Evolutionary conservation across 305 asterid species (phyloP).

Genomic region (Fraxinus dipetala): DNA sequence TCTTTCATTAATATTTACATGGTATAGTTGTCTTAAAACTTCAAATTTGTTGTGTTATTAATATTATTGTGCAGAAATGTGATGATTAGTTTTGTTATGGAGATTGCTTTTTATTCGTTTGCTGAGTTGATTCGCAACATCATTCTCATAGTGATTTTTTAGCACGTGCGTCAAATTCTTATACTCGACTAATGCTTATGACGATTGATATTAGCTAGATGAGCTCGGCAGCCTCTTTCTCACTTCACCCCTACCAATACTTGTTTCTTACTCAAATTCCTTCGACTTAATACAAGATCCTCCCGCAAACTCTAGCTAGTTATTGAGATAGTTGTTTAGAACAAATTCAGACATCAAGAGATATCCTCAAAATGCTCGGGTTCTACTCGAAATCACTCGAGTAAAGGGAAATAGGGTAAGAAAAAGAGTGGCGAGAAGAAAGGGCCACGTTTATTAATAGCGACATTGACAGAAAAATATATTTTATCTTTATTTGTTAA

Average conservation of each 20-base stretch:
- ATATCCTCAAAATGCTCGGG: neutral
- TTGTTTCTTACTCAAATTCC: neutral
- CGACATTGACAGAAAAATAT: neutral
- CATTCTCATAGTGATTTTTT: neutral
- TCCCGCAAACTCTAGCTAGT: neutral
- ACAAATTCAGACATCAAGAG: neutral
- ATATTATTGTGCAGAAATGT: constrained; percentile 10
- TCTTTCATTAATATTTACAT: neutral
- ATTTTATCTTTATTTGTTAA: neutral
- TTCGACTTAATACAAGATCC: neutral
- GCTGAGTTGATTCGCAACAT: too few relatives aligned
- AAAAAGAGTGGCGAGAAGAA: too few relatives aligned
- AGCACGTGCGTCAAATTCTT: neutral
- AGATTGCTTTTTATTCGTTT: neutral
- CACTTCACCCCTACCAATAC: neutral
- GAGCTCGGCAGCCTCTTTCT: neutral
- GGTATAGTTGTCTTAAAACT: neutral
- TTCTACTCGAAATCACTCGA: neutral
- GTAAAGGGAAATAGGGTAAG: neutral
- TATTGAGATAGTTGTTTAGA: neutral
- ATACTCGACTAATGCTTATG: neutral
- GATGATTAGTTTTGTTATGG: constrained; percentile 6
- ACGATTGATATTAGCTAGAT: neutral
- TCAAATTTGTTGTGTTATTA: neutral
- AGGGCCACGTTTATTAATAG: neutral